Conservation (phyloP, 805 yeast species). For the Pichia kluyveri region DNA sequence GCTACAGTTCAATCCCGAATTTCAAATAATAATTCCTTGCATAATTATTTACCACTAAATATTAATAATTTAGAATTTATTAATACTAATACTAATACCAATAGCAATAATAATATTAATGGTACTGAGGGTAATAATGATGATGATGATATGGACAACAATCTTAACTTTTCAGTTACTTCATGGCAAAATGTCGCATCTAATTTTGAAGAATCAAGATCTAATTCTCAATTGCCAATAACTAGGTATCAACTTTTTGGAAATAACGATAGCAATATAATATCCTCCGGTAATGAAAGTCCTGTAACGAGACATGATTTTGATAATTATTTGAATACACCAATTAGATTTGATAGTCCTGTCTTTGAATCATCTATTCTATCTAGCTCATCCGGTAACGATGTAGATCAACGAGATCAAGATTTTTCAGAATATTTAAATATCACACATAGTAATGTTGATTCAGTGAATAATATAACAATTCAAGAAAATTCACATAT, state of each 20-base stretch:
- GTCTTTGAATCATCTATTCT: slow-evolving; percentile 22
- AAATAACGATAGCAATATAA: slow-evolving; percentile 2
- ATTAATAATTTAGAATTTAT: not conserved
- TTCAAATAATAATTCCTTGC: not conserved
- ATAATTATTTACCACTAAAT: not conserved
- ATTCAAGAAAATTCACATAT: no score
- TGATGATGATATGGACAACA: slow-evolving; percentile 10
- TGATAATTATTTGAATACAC: not conserved
- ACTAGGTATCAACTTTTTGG: not conserved
- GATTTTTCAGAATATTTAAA: not conserved
- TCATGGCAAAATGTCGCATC: slow-evolving; percentile 28
- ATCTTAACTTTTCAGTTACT: slow-evolving; percentile 23
- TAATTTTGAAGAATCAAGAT: not conserved
- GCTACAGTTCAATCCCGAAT: not conserved
- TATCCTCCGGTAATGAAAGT: slow-evolving; percentile 4
- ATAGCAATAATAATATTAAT: no score
- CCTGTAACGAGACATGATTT: not conserved
- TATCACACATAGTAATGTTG: not conserved
- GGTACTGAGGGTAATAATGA: not conserved
- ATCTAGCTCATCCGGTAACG: slow-evolving; percentile 26
- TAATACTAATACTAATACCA: no score
- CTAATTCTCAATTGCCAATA: not conserved
- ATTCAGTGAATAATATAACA: slow-evolving; percentile 2
- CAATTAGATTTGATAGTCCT: slow-evolving; percentile 12
- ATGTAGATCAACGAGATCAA: slow-evolving; percentile 4